Evolutionary conservation across 2,329 filamentous ascomycete genomes (phyloP).

Genomic region (Fusarium sp.): DNA sequence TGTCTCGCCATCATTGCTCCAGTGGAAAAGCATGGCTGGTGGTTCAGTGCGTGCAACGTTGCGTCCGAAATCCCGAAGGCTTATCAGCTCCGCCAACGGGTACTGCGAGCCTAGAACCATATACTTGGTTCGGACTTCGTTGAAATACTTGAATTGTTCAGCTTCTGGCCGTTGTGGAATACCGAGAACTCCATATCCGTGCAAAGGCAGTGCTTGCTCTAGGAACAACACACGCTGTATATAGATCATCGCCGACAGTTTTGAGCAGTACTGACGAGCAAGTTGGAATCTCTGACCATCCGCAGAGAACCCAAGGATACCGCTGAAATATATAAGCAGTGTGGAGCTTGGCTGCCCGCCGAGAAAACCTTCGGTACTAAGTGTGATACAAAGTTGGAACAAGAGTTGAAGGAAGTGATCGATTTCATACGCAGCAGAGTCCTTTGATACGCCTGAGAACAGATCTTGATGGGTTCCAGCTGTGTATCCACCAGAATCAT

Average conservation of each 20-base stretch:
- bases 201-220: background rate
- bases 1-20: background rate
- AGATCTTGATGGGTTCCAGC: background rate
- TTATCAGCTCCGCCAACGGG: background rate
- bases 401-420: background rate
- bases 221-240: background rate
- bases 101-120: background rate
- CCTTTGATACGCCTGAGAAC: background rate
- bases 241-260: background rate
- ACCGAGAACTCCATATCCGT: background rate
- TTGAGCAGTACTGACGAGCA: background rate
- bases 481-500: background rate
- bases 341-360: background rate
- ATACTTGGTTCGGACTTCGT: background rate
- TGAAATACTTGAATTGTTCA: background rate
- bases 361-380: background rate
- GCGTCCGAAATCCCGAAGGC: background rate
- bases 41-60: background rate
- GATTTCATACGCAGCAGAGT: background rate
- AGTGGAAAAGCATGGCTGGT: background rate
- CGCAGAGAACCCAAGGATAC: background rate
- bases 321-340: constrained; percentile 1
- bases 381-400: background rate
- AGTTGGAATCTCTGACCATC: background rate
- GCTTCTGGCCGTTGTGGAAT: background rate